These are phyloP conservation scores for Fomitopsis palustris DNA, from an alignment of 1,284 basidiomycete genomes.

Conservation along the genomic window DNA sequence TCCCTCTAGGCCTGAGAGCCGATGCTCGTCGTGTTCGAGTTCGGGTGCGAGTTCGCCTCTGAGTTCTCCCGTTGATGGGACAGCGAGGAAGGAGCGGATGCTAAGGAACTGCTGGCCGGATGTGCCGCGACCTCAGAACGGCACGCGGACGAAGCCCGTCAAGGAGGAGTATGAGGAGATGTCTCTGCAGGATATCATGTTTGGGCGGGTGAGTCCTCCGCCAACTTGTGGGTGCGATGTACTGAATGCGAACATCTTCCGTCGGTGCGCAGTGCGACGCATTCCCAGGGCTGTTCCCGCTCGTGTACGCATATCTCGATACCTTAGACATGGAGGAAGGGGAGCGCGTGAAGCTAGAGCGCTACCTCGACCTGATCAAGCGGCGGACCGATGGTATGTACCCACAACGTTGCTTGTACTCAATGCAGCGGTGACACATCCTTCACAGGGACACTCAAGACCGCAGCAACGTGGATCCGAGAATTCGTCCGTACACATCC, in stretches of 20 bases:
- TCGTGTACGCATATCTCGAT: slow-evolving; percentile 87
- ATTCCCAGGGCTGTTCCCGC: slow-evolving; percentile 85
- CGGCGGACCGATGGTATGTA: slow-evolving; percentile 77
- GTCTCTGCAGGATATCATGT: slow-evolving; percentile 91
- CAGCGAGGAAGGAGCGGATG: slow-evolving; percentile 53
- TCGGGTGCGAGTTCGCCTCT: slow-evolving; percentile 52
- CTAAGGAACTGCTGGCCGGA: slow-evolving; percentile 69
- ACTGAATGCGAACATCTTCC: too few species aligned
- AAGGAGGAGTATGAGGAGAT: slow-evolving; percentile 90
- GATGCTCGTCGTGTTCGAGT: slow-evolving; percentile 46
- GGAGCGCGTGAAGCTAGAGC: slow-evolving; percentile 65
- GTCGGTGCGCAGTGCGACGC: slow-evolving; percentile 39
- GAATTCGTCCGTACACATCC: slow-evolving; percentile 90
- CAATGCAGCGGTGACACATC: not conserved
- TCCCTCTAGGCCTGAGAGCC: slow-evolving; percentile 36
- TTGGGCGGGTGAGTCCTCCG: slow-evolving; percentile 65
- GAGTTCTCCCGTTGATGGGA: slow-evolving; percentile 27
- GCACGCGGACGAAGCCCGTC: slow-evolving; percentile 41
- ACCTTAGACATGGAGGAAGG: slow-evolving; percentile 77
- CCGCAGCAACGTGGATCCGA: slow-evolving; percentile 92
- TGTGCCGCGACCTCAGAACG: slow-evolving; percentile 48
- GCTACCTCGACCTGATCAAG: slow-evolving; percentile 80
- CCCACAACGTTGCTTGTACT: not conserved
- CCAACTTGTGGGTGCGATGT: not conserved
- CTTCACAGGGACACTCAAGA: slow-evolving; percentile 73